Percentiles rank a stretch among this genome's conserved stretches.
Evolutionary conservation across 2,329 filamentous ascomycete genomes (phyloP).

Genomic region (Aspergillus alliaceus): DNA sequence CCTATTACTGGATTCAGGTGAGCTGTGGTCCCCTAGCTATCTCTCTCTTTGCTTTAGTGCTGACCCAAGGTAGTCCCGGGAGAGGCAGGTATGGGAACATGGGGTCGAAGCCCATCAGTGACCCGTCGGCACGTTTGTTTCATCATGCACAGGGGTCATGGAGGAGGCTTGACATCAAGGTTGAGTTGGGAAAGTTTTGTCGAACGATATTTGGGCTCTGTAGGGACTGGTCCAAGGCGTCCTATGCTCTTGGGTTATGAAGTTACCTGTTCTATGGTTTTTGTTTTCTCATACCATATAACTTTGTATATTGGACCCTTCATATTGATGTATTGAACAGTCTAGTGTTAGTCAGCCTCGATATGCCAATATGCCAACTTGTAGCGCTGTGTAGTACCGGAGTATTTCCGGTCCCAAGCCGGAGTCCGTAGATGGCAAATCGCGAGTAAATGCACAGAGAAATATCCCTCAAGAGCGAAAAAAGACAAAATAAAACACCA

Average conservation of each 20-base stretch:
- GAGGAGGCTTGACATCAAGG: conserved; percentile 24
- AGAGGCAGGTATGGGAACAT: conserved; percentile 27
- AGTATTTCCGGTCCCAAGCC: too few species aligned
- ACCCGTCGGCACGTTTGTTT: conserved; percentile 28
- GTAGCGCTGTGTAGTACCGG: too few species aligned
- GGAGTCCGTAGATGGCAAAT: too few species aligned
- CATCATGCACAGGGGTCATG: conserved; percentile 33
- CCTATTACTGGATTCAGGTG: conserved; percentile 38
- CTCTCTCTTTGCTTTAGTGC: not conserved
- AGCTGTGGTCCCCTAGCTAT: not conserved
- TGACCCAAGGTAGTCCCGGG: conserved; percentile 22
- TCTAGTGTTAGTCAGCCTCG: too few species aligned
- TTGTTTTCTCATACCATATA: too few species aligned
- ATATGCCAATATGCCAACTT: too few species aligned
- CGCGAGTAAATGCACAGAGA: too few species aligned
- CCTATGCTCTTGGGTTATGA: not conserved
- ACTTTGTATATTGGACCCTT: too few species aligned
- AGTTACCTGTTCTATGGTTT: not conserved
- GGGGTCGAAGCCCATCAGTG: conserved; percentile 30
- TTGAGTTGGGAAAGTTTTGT: conserved; percentile 34
- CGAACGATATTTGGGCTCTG: conserved; percentile 32
- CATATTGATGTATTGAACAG: too few species aligned
- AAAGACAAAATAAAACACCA: too few species aligned
- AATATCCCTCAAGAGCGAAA: too few species aligned
- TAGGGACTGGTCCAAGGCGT: conserved; percentile 23